A percentile compares a stretch with the other conserved stretches of the same genome.
These are phyloP conservation scores for Sphagnum fallax DNA, from an alignment of 228 moss, liverwort and hornwort species.

Conservation along the genomic window DNA sequence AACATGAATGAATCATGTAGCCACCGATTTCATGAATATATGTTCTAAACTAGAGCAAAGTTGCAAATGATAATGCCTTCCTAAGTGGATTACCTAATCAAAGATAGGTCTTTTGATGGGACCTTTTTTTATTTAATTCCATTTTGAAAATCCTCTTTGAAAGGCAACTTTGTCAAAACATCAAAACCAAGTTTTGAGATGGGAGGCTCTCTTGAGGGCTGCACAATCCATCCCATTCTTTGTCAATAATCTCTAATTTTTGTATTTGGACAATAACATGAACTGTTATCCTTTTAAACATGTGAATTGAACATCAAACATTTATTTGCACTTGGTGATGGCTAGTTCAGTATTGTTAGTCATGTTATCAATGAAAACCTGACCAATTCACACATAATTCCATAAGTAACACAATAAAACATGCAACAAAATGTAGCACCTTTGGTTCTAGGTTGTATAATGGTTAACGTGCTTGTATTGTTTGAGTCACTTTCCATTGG, in stretches of 20 bases:
- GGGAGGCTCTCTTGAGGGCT: conserved; percentile 50
- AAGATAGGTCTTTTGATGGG: conserved; percentile 58
- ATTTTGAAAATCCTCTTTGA: conserved; percentile 20
- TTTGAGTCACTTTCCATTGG: conserved; percentile 69
- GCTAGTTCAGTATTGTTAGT: conserved; percentile 60
- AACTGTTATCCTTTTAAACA: too few species aligned
- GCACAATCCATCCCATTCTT: conserved; percentile 26
- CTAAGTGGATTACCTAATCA: conserved; percentile 39
- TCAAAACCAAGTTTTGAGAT: conserved; percentile 57
- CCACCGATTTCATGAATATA: too few species aligned
- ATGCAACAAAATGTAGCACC: too few species aligned
- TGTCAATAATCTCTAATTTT: conserved; percentile 95
- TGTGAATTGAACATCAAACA: too few species aligned
- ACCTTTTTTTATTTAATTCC: conserved; percentile 30
- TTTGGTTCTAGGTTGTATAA: too few species aligned
- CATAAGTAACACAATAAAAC: neutral
- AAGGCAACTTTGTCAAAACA: conserved; percentile 49
- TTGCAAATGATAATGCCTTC: too few species aligned
- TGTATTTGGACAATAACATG: conserved; percentile 1
- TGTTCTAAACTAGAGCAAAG: too few species aligned
- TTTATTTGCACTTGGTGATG: conserved; percentile 68
- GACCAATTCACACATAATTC: neutral
- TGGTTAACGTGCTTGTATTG: conserved; percentile 72
- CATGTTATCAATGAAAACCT: conserved; percentile 56
- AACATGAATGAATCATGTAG: too few species aligned